Evolutionary conservation across 257 asterid genomes (phyloP), one percentile per base, ranked within the genome.

Genomic region (Nicotiana attenuata): DNA sequence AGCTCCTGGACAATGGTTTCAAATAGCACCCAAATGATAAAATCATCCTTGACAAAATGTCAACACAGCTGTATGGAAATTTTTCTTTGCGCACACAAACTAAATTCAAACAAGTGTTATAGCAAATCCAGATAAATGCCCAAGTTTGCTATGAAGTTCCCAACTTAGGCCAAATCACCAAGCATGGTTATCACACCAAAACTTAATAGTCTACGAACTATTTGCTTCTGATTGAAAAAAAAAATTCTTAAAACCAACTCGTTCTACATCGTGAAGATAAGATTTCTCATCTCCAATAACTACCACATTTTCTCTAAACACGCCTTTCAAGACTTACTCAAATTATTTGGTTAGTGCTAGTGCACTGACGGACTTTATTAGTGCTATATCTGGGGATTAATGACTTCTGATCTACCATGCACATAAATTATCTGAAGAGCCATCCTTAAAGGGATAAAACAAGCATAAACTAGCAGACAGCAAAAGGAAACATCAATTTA

Each of bases 1-100:
- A 20, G 75, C 65, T 80, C 83, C 83, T 80, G 83, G n/a, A 65
- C 47, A 65, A 10, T 64, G 41, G 14, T 45, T 80, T 26, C 57
- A 31, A 65, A 80, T 3, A 80, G 61, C 55, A 26, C 20, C 15
- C 61, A 67, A 64, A 35, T 65, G 24, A 63, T 22, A 35, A 65
- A 63, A 61, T 45, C 59, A 20, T 16, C 81, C 17, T 29, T 59
- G 68, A 26, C 52, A 31, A 57, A 33, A 35, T 78, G 59, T 38
- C 57, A 33, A 78, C 38, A 57, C 41, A n/a, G 7, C 14, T 13
- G 35, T 31, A 78, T 38, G 57, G 56, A 31, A 59, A 57, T 35
- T 15, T 63, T 77, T 78, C 66, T 56, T 11, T 33, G 20, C 22
- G 22, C 68, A 35, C 16, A 78, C 15, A 26, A 20, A 28, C 31